Evolutionary conservation across 2,329 filamentous ascomycete species (phyloP), one percentile per base, ranked within the genome.

Genomic region (Aspergillus intermedius): DNA sequence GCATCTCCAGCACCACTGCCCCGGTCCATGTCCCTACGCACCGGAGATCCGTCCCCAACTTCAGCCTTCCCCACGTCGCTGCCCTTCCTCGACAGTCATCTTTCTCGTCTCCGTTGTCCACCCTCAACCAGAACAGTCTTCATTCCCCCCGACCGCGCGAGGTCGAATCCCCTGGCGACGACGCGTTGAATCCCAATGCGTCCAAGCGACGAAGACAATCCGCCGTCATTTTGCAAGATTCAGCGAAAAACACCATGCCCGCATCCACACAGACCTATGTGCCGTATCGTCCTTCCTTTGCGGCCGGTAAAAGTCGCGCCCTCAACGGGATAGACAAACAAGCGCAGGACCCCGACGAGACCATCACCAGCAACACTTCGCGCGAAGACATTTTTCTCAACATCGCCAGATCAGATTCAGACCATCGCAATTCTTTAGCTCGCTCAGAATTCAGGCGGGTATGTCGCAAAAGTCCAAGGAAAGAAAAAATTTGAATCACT

Each of bases 381-480:
- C 61, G 61, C 50, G 72, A 74, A 46, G 72, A 75, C 59, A 56
- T 75, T 23, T 75, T 74, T 52, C 55, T 75, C 47, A 74, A 75
- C 51, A 74, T 75, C 49, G 72, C 72, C 9, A 67, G 67, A 53
- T 63, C 67, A 4, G 70, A 71, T 46, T 68, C 67, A 5, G 57
- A 48, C 37, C 67, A 65, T 50, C 67, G 66, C 44, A 63, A 67
- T 45, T 69, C 68, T 15, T 42, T 68, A 21, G 59, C 62, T 34
- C 66, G 63, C 42, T 64, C 66, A n/a, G 68, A 70, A 47, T 62
- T 68, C 34, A 62, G 66, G 57, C 59, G 67, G 48, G 68, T 71
- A 56, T 69, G 67, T 62, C 21, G 44, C 7, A n/a, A 30, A 15
- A 12, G 1, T 9, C 4, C 19, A 9, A 6, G 13, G 17, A 8